A percentile compares a stretch with the other conserved stretches of the same genome.
These are phyloP conservation scores for Silene latifolia DNA, from an alignment of 148 eudicot species.

Conservation along the genomic window DNA sequence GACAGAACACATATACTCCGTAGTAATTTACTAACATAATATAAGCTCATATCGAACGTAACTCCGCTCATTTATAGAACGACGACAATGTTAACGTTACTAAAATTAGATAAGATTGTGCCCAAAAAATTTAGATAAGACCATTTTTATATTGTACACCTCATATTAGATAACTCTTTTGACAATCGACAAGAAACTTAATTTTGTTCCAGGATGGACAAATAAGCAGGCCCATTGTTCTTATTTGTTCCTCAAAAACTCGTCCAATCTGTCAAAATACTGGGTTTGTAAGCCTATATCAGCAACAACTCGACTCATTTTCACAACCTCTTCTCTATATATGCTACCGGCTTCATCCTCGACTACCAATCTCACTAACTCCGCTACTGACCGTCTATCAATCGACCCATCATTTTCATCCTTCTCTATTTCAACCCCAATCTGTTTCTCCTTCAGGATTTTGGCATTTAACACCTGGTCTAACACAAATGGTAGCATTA, in stretches of 20 bases:
- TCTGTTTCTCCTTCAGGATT: constrained; percentile 13
- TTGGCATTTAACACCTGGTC: constrained; percentile 28
- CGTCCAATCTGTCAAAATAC: constrained; percentile 23
- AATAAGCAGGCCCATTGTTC: neutral
- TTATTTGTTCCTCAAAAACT: constrained; percentile 20
- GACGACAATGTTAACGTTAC: no score
- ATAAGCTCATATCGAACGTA: no score
- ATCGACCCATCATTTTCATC: constrained; percentile 29
- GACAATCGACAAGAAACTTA: neutral
- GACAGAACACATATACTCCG: no score
- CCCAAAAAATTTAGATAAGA: no score
- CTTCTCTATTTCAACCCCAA: constrained; percentile 22
- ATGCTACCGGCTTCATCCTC: constrained; percentile 27
- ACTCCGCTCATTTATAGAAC: no score
- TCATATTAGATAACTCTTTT: no score
- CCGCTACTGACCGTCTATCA: constrained; percentile 31
- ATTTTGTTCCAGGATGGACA: neutral
- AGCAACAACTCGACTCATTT: constrained; percentile 26
- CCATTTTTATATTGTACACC: no score
- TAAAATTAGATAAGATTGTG: no score
- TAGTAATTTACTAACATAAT: no score
- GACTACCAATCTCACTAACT: constrained; percentile 26
- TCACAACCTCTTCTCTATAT: constrained; percentile 30
- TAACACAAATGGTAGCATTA: constrained; percentile 22
- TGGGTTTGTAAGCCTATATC: constrained; percentile 20